Percentiles rank a stretch among this genome's conserved stretches.
phyloP scores from a whole-genome alignment of 164 flowering plant species.

The Saururus chinensis region DNA sequence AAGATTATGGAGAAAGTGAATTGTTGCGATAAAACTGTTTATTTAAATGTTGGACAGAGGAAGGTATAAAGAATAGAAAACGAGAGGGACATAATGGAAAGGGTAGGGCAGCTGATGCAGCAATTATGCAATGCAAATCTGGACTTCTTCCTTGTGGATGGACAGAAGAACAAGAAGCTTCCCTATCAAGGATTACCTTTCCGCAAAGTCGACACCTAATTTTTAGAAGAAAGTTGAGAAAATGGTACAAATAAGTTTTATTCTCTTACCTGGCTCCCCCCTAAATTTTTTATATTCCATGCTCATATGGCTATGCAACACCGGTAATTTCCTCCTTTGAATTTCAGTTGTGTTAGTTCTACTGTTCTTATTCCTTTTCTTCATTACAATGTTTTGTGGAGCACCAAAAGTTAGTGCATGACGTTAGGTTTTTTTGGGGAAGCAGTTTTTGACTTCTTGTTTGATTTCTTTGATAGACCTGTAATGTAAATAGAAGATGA shows the following conservation, averaged over 20 bases:
- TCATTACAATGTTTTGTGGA: no score
- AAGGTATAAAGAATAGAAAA: no score
- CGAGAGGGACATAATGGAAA: no score
- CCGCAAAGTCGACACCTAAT: constrained; percentile 63
- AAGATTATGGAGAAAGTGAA: no score
- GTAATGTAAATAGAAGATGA: no score
- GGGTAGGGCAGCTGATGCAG: background rate
- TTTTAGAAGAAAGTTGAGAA: constrained; percentile 92
- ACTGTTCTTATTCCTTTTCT: background rate
- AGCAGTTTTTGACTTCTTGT: background rate
- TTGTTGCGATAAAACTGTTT: no score
- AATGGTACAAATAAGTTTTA: constrained; percentile 30
- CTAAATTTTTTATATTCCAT: no score
- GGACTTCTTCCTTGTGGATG: constrained; percentile 15
- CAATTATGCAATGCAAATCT: background rate
- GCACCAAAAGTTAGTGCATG: no score
- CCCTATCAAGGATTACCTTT: constrained; percentile 65
- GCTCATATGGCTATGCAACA: background rate
- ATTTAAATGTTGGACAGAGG: no score
- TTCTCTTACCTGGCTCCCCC: background rate
- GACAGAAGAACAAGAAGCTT: constrained; percentile 69
- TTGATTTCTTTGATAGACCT: no score
- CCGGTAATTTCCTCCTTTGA: background rate
- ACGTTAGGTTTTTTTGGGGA: background rate
- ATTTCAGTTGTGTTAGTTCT: background rate